Evolutionary conservation across 2,329 filamentous ascomycete genomes (phyloP).

Genomic region (Pezicula neosporulosa): DNA sequence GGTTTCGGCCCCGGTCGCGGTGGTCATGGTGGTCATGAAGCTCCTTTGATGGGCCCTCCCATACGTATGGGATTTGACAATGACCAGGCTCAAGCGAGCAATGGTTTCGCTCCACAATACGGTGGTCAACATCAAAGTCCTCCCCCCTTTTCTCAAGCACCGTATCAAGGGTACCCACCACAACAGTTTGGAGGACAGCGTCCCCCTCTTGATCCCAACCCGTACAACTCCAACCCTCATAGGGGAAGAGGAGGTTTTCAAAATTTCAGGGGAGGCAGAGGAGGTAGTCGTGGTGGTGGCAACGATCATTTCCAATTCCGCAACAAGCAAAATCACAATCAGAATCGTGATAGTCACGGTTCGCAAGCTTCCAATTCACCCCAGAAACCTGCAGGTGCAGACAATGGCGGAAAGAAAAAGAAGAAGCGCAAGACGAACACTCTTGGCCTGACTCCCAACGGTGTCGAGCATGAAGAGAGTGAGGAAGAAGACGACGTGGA

Average conservation of each 20-base stretch:
- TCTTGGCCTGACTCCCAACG: constrained; percentile 62
- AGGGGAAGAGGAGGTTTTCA: constrained; percentile 35
- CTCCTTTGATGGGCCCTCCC: constrained; percentile 49
- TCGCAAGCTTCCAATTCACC: constrained; percentile 23
- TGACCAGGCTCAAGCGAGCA: constrained; percentile 43
- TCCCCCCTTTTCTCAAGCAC: constrained; percentile 27
- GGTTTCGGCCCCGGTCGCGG: constrained; percentile 39
- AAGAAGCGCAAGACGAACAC: constrained; percentile 72
- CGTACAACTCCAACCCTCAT: constrained; percentile 32
- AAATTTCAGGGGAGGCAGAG: constrained; percentile 28
- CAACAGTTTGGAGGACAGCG: constrained; percentile 30
- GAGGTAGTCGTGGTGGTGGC: constrained; percentile 33
- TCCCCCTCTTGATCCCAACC: constrained; percentile 29
- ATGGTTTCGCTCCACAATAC: constrained; percentile 35
- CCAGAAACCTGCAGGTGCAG: constrained; percentile 49
- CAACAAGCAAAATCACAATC: constrained; percentile 28
- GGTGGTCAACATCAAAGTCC: constrained; percentile 27
- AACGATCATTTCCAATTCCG: constrained; percentile 36
- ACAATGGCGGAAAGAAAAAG: constrained; percentile 45
- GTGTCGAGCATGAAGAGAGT: constrained; percentile 49
- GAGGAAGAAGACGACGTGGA: constrained; percentile 68
- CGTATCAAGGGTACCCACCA: constrained; percentile 36
- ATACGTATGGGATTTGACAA: constrained; percentile 53
- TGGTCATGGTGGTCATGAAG: constrained; percentile 34
- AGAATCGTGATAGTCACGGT: constrained; percentile 18